Percentiles rank a stretch among this genome's conserved stretches.
phyloP scores from a whole-genome alignment of 441 rosid species.

The Aquilaria agallochum region DNA sequence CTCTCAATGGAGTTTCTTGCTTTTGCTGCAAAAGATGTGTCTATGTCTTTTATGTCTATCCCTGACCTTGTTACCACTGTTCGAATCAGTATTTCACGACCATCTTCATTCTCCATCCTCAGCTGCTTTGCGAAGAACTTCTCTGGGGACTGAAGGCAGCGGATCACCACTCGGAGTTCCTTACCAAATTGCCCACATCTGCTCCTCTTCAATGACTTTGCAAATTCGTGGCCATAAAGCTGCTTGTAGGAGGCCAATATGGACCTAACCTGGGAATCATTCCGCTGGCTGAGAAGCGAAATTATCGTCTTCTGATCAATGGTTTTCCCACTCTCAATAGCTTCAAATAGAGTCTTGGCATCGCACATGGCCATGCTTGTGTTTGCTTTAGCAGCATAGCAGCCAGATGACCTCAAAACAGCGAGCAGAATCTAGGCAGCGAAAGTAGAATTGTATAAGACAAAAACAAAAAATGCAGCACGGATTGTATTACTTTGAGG shows the following conservation, averaged over 20 bases:
- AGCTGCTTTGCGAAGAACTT: conserved; percentile 10
- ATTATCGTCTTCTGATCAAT: conserved; percentile 10
- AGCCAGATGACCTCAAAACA: conserved; percentile 6
- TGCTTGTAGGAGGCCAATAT: conserved; percentile 7
- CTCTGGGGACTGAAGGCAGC: conserved; percentile 9
- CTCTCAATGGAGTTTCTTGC: conserved; percentile 8
- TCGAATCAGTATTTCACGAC: conserved; percentile 13
- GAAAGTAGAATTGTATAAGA: not conserved
- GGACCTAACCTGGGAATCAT: conserved; percentile 2
- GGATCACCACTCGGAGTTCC: conserved; percentile 9
- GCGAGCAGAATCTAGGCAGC: conserved; percentile 10
- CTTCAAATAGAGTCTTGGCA: conserved; percentile 15
- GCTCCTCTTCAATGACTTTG: conserved; percentile 6
- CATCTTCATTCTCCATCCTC: conserved; percentile 12
- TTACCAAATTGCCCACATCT: conserved; percentile 13
- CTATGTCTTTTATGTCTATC: conserved; percentile 11
- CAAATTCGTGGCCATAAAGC: conserved; percentile 12
- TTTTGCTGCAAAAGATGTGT: conserved; percentile 14
- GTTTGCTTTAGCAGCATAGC: conserved; percentile 8
- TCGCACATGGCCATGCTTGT: conserved; percentile 17
- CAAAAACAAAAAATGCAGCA: not conserved
- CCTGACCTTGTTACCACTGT: conserved; percentile 10
- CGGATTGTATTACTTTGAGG: not conserved
- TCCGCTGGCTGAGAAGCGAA: conserved; percentile 10
- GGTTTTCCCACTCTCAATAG: conserved; percentile 10